Percentiles rank a stretch among this genome's conserved stretches.
These are phyloP conservation scores for Barnettozyma salicaria DNA, from an alignment of 805 yeast genomes.

Conservation along the genomic window DNA sequence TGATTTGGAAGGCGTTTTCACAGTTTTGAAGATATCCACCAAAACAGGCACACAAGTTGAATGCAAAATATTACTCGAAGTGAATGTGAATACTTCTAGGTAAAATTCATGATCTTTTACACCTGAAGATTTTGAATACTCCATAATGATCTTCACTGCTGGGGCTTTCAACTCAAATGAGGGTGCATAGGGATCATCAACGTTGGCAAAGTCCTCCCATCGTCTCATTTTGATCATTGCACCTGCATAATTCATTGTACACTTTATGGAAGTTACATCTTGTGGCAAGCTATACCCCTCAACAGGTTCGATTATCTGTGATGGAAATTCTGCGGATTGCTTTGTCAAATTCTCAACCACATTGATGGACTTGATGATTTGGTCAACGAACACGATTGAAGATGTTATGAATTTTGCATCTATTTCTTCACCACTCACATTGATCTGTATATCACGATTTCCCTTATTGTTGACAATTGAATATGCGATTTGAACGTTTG, in stretches of 20 bases:
- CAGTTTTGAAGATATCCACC: slow-evolving; percentile 47
- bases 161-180: slow-evolving; percentile 70
- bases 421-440: slow-evolving; percentile 60
- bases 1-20: no score
- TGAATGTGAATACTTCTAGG: slow-evolving; percentile 52
- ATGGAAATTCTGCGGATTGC: background rate
- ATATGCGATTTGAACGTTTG: slow-evolving; percentile 58
- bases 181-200: slow-evolving; percentile 31
- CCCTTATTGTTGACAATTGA: slow-evolving; percentile 25
- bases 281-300: slow-evolving; percentile 20
- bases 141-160: slow-evolving; percentile 52
- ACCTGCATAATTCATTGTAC: slow-evolving; percentile 59
- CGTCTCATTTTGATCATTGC: slow-evolving; percentile 46
- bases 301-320: background rate
- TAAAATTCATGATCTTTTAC: slow-evolving; percentile 39
- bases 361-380: slow-evolving; percentile 41
- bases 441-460: slow-evolving; percentile 37
- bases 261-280: slow-evolving; percentile 37
- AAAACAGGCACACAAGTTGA: slow-evolving; percentile 78
- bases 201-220: slow-evolving; percentile 34
- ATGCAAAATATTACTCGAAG: slow-evolving; percentile 65
- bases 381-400: slow-evolving; percentile 49
- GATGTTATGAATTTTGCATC: slow-evolving; percentile 60
- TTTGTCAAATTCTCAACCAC: slow-evolving; percentile 33
- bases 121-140: slow-evolving; percentile 41